Percentiles rank a stretch among this genome's conserved stretches.
These are phyloP conservation scores for Fusarium pininemorale DNA, from an alignment of 2,329 filamentous ascomycete genomes.

Conservation along the genomic window DNA sequence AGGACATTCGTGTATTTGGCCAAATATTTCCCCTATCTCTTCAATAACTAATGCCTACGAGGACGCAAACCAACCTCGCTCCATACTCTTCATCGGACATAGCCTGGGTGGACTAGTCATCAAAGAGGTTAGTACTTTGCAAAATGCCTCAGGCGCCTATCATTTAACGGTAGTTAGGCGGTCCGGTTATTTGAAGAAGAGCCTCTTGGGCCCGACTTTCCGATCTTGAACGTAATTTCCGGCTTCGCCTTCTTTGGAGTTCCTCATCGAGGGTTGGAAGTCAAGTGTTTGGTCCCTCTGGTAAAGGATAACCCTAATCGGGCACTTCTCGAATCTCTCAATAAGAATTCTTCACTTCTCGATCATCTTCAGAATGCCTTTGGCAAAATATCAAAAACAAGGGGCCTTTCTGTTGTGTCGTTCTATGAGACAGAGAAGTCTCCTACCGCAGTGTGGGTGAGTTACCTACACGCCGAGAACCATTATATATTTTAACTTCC, in stretches of 20 bases:
- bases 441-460: neutral
- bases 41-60: accelerated
- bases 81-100: neutral
- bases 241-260: neutral
- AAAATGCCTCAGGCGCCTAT: accelerated
- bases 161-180: accelerated
- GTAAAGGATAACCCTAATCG: neutral
- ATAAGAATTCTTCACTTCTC: neutral
- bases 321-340: neutral
- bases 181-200: neutral
- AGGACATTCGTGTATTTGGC: neutral
- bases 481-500: accelerated
- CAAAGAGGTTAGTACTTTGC: neutral
- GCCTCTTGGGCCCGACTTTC: accelerated
- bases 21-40: accelerated
- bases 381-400: accelerated
- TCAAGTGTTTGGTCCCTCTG: neutral
- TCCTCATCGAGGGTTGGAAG: neutral
- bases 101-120: neutral
- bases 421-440: slow-evolving; percentile 1
- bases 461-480: accelerated
- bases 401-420: neutral
- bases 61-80: neutral
- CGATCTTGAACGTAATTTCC: neutral
- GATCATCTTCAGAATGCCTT: neutral